Evolutionary conservation across 2,329 filamentous ascomycete genomes (phyloP).

Genomic region (Tolypocladium paradoxum): DNA sequence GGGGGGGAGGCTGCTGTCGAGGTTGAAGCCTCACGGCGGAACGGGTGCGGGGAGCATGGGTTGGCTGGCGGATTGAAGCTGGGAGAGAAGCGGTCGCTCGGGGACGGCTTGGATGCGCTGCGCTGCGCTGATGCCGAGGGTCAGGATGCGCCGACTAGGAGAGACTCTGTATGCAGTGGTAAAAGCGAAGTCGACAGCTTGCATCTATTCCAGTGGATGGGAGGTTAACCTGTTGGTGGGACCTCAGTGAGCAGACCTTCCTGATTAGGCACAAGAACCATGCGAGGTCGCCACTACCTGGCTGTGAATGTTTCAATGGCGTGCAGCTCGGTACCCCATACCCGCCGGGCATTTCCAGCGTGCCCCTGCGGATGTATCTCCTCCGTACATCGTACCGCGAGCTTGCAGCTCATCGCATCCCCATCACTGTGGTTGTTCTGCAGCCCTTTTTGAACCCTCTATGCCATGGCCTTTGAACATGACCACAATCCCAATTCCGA

Average conservation of each 20-base stretch:
- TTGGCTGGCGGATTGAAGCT: neutral
- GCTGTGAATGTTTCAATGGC: accelerated
- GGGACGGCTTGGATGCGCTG: neutral
- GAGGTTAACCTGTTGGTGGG: neutral
- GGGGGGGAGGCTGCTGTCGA: neutral
- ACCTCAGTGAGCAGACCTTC: neutral
- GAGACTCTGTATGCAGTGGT: too few species aligned
- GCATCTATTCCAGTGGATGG: neutral
- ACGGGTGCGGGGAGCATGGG: slow-evolving; percentile 10
- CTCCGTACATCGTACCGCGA: too few species aligned
- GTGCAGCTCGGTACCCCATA: neutral
- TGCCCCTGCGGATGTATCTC: too few species aligned
- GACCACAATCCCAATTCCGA: too few species aligned
- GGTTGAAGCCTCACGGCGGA: slow-evolving; percentile 8
- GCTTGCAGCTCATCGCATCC: too few species aligned
- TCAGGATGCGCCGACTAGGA: neutral
- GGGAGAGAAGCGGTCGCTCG: neutral
- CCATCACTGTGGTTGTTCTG: too few species aligned
- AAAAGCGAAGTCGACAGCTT: neutral
- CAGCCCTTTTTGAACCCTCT: too few species aligned
- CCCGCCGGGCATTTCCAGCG: too few species aligned
- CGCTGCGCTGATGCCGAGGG: neutral
- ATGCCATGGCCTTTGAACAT: too few species aligned
- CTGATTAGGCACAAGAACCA: neutral
- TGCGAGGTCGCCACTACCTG: neutral